Evolutionary conservation across 768 basidiomycete genomes (phyloP).

Genomic region (Rhodosporidiobolus sp.): DNA sequence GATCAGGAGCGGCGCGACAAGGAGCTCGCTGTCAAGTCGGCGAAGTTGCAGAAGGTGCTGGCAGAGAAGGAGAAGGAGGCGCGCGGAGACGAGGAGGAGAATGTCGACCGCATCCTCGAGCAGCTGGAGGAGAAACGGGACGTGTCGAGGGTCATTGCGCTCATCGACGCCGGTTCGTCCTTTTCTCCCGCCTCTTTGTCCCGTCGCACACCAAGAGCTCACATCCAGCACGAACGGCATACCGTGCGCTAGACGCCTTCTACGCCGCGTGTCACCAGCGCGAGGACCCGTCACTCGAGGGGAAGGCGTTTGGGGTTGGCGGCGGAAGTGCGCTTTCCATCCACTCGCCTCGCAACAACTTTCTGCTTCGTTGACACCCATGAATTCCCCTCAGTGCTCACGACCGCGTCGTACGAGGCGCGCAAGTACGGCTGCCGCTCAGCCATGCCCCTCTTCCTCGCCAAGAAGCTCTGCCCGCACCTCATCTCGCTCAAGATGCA

Average conservation of each 20-base stretch:
- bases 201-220: too few relatives aligned
- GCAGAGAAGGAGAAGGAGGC: slow-evolving; percentile 1
- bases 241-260: slow-evolving; percentile 49
- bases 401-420: slow-evolving; percentile 56
- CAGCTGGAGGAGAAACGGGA: slow-evolving; percentile 74
- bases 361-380: too few relatives aligned
- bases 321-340: slow-evolving; percentile 54
- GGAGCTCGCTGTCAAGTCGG: slow-evolving; percentile 58
- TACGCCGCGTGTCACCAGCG: slow-evolving; percentile 52
- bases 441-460: slow-evolving; percentile 95
- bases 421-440: slow-evolving; percentile 57
- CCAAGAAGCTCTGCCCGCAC: slow-evolving; percentile 87
- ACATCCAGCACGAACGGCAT: too few relatives aligned
- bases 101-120: slow-evolving; percentile 46
- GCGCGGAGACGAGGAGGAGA: slow-evolving; percentile 17
- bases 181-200: slow-evolving; percentile 49
- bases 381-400: slow-evolving; percentile 53
- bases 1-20: slow-evolving; percentile 89
- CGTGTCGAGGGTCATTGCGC: slow-evolving; percentile 77
- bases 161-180: slow-evolving; percentile 95
- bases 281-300: slow-evolving; percentile 46
- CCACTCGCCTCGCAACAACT: too few relatives aligned
- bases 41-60: background rate
- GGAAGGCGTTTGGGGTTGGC: slow-evolving; percentile 63
- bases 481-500: slow-evolving; percentile 61